A percentile compares a stretch with the other conserved stretches of the same genome.
Conservation (phyloP, 2,329 filamentous ascomycete genomes). For the Diaporthe humulicola region DNA sequence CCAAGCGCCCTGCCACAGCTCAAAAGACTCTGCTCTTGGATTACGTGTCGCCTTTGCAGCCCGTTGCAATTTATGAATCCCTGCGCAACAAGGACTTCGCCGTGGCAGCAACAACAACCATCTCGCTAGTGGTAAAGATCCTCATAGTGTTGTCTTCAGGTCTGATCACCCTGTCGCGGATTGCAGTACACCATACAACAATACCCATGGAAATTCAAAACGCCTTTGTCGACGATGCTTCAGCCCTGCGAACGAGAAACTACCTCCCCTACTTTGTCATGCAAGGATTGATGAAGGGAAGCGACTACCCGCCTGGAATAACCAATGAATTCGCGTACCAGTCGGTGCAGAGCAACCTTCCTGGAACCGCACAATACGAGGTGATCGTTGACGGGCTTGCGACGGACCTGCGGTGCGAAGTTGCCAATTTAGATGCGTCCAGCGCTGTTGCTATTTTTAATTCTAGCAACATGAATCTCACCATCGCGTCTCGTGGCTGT, state of each 20-base stretch:
- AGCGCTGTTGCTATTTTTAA: too few species aligned
- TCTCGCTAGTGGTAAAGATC: conserved; percentile 50
- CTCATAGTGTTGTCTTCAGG: conserved; percentile 53
- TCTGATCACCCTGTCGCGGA: conserved; percentile 50
- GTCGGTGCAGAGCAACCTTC: conserved; percentile 47
- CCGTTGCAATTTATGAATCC: conserved; percentile 47
- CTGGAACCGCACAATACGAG: conserved; percentile 44
- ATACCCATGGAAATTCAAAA: conserved; percentile 45
- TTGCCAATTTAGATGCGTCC: conserved; percentile 45
- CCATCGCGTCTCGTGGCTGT: neutral
- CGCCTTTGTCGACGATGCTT: conserved; percentile 47
- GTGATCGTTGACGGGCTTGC: conserved; percentile 53
- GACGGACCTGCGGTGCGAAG: conserved; percentile 49
- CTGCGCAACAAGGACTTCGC: conserved; percentile 51
- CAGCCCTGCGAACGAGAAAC: conserved; percentile 34
- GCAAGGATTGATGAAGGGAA: conserved; percentile 48
- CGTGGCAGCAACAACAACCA: conserved; percentile 46
- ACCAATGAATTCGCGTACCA: conserved; percentile 52
- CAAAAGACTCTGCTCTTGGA: conserved; percentile 54
- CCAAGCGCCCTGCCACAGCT: conserved; percentile 46
- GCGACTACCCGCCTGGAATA: conserved; percentile 49
- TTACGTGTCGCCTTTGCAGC: conserved; percentile 45
- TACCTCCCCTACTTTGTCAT: conserved; percentile 41
- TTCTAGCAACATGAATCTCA: neutral
- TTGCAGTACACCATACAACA: conserved; percentile 44